These are phyloP conservation scores for Aspergillus haitiensis DNA, from an alignment of 495 filamentous ascomycete species.

Conservation along the genomic window DNA sequence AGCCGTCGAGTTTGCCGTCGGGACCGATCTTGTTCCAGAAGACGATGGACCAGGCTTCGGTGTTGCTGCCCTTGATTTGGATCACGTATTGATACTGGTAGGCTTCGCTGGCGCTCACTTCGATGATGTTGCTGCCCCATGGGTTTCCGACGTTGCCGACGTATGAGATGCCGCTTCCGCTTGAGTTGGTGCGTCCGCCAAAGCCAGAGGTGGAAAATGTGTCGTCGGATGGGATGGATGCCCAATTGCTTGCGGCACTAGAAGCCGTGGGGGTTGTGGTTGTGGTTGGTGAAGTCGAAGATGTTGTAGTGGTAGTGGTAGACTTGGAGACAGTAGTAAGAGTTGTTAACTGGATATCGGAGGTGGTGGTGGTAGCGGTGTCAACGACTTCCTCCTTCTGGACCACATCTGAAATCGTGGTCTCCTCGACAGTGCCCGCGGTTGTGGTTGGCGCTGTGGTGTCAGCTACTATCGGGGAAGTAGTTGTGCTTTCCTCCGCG, in stretches of 20 bases:
- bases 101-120: constrained; percentile 35
- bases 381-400: no score
- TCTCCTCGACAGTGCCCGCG: no score
- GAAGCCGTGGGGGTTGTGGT: constrained; percentile 13
- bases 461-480: background rate
- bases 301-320: constrained; percentile 19
- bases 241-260: constrained; percentile 29
- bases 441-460: no score
- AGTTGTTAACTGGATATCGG: constrained; percentile 1
- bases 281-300: constrained; percentile 3
- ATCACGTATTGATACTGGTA: constrained; percentile 50
- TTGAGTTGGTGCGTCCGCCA: constrained; percentile 20
- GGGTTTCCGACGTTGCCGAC: constrained; percentile 52
- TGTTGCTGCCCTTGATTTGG: constrained; percentile 42
- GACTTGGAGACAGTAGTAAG: background rate
- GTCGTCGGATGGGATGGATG: constrained; percentile 25
- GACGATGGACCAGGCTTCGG: constrained; percentile 39
- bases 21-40: constrained; percentile 56
- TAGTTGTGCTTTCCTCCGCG: constrained; percentile 12
- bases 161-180: constrained; percentile 37
- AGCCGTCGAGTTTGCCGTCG: constrained; percentile 41
- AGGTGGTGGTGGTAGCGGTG: background rate
- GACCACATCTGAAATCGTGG: no score
- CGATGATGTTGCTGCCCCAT: constrained; percentile 56
- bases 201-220: constrained; percentile 27